Base-by-base conservation (phyloP, 106 monocot species). In the Apostasia ramifera region DNA sequence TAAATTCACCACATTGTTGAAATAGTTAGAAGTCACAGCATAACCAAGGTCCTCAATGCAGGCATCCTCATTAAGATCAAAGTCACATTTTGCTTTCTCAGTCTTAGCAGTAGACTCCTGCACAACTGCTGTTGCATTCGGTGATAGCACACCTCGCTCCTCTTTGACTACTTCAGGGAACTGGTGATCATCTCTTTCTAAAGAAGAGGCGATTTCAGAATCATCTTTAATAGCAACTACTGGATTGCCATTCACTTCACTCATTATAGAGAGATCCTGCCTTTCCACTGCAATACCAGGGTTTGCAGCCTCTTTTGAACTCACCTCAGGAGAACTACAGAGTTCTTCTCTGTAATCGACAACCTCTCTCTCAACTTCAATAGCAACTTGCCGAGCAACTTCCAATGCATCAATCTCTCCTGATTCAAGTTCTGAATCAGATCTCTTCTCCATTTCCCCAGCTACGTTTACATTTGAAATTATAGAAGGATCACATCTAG, bases 31-130 rank as follows among this genome's bases (percentile, higher is more conserved):
- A 66, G 50, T 69, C 39, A 59, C 45, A 2, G 65, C 56, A 44
- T 14, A 67, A 61, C 82, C 72, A 48, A 46, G 8, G 49, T 82
- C 87, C 44, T 88, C 91, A 5, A 13, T 54, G 63, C 56, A 79
- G 42, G 78, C 44, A 73, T 85, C 85, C 56, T 74, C 87, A 59
- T 94, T 94, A 46, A 94, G 78, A 81, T 94, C 91, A 73, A 94
- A 85, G 8, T 65, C 60, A 40, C 72, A 77, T 58, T 11, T 76
- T 2, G 57, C 59, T 56, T 59, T 61, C 9, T 60, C 75, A 70
- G 8, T 5, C 40, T 78, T 57, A 5, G 41, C 55, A 48, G 8
- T 51, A 57, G 74, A 62, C 44, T 74, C 71, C 37, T 67, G 66
- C 56, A 51, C 57, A 48, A 44, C 40, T 58, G 67, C 44, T 62